Percentiles rank a stretch among this genome's conserved stretches.
phyloP scores from a whole-genome alignment of 768 basidiomycete genomes.

The Pulveroboletus sp. region DNA sequence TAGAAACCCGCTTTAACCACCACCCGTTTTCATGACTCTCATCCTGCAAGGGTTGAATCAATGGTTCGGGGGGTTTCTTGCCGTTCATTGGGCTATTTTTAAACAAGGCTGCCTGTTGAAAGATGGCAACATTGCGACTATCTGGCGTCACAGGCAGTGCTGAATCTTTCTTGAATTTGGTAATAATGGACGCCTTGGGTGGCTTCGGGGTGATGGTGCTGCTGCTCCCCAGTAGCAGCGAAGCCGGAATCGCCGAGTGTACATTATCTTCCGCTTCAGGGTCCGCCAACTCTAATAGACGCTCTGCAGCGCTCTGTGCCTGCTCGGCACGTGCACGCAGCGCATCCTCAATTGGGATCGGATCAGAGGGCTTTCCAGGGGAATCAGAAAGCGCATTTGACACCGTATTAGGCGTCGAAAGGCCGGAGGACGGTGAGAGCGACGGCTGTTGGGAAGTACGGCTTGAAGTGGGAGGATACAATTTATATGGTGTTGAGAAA shows the following conservation, averaged over 20 bases:
- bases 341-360: slow-evolving; percentile 72
- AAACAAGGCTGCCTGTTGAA: slow-evolving; percentile 76
- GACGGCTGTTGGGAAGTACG: slow-evolving; percentile 43
- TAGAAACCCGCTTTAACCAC: slow-evolving; percentile 75
- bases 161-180: slow-evolving; percentile 29
- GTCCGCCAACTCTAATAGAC: slow-evolving; percentile 81
- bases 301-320: slow-evolving; percentile 88
- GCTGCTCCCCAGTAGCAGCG: slow-evolving; percentile 44
- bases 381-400: slow-evolving; percentile 64
- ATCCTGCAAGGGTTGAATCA: slow-evolving; percentile 67
- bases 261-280: slow-evolving; percentile 58
- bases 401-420: slow-evolving; percentile 44
- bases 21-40: slow-evolving; percentile 69
- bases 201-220: slow-evolving; percentile 37
- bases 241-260: slow-evolving; percentile 51
- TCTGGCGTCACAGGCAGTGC: slow-evolving; percentile 60
- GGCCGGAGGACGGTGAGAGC: slow-evolving; percentile 49
- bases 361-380: slow-evolving; percentile 37
- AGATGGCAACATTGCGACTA: slow-evolving; percentile 50
- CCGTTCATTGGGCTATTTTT: slow-evolving; percentile 71
- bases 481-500: slow-evolving; percentile 64
- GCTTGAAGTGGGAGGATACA: slow-evolving; percentile 38
- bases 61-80: slow-evolving; percentile 43
- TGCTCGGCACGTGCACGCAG: slow-evolving; percentile 85
- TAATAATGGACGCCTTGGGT: slow-evolving; percentile 32